A percentile compares a stretch with the other conserved stretches of the same genome.
Conservation (phyloP, 768 basidiomycete species). For the Tubosaeta brunneosetosa region DNA sequence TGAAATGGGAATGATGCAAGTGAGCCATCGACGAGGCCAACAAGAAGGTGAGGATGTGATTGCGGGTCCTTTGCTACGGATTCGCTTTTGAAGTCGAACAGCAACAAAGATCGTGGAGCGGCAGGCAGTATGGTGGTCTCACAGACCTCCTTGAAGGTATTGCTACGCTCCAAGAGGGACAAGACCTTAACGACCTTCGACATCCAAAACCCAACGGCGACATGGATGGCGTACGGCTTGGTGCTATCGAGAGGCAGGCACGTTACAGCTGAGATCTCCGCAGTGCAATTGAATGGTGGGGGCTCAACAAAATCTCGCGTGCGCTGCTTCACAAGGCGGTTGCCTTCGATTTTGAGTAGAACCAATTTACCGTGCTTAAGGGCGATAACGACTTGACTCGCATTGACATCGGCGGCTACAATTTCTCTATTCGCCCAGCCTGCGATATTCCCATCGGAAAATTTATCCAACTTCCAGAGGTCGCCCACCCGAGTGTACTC, state of each 20-base stretch:
- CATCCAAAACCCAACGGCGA: slow-evolving; percentile 76
- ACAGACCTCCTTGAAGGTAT: slow-evolving; percentile 21
- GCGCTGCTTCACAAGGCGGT: slow-evolving; percentile 30
- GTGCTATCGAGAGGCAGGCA: slow-evolving; percentile 51
- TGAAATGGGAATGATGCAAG: slow-evolving; percentile 52
- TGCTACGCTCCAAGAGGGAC: slow-evolving; percentile 21
- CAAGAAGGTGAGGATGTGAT: slow-evolving; percentile 55
- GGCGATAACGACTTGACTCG: slow-evolving; percentile 63
- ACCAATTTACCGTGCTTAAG: slow-evolving; percentile 50
- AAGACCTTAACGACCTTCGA: slow-evolving; percentile 60
- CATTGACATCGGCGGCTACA: slow-evolving; percentile 65
- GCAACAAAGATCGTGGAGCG: slow-evolving; percentile 43
- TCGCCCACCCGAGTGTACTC: slow-evolving; percentile 39
- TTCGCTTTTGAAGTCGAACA: slow-evolving; percentile 55
- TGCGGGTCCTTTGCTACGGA: slow-evolving; percentile 29
- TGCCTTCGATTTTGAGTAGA: slow-evolving; percentile 45
- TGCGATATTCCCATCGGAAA: slow-evolving; percentile 17
- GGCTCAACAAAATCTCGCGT: slow-evolving; percentile 22
- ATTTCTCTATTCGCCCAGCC: slow-evolving; percentile 40
- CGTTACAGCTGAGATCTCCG: slow-evolving; percentile 69
- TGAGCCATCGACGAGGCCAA: slow-evolving; percentile 73
- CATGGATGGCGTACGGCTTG: slow-evolving; percentile 42
- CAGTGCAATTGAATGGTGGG: slow-evolving; percentile 13
- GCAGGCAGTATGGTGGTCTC: slow-evolving; percentile 33
- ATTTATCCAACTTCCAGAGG: slow-evolving; percentile 37